Evolutionary conservation across 1,284 basidiomycete species (phyloP).

Genomic region (Leccinum fuscescens): DNA sequence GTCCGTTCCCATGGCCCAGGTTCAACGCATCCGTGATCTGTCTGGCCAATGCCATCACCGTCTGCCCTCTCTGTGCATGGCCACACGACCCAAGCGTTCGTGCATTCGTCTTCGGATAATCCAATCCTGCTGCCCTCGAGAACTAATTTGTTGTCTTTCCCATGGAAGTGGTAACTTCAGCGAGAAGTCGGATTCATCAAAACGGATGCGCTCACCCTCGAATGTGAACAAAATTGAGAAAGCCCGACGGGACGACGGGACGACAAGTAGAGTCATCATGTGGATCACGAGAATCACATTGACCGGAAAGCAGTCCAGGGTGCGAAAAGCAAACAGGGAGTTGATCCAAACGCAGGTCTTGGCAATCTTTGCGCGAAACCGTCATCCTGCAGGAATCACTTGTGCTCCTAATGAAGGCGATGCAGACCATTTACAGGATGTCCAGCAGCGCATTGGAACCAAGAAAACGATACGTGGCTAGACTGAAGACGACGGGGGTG

Average conservation of each 20-base stretch:
- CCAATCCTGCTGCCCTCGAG: conserved; percentile 28
- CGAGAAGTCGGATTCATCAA: conserved; percentile 9
- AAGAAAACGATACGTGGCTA: conserved; percentile 19
- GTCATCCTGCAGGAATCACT: conserved; percentile 2
- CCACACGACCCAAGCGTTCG: conserved; percentile 8
- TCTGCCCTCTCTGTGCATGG: conserved; percentile 25
- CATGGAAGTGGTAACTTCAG: conserved; percentile 24
- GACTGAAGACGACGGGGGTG: conserved; percentile 25
- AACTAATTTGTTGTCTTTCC: conserved; percentile 33
- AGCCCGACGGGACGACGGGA: neutral
- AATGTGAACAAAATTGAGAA: conserved; percentile 15
- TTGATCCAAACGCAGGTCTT: conserved; percentile 28
- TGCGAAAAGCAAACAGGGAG: conserved; percentile 16
- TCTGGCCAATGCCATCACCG: conserved; percentile 8
- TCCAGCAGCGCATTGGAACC: conserved; percentile 17
- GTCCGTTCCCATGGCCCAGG: conserved; percentile 21
- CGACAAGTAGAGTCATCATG: conserved; percentile 1
- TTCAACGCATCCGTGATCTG: conserved; percentile 9
- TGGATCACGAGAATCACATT: conserved; percentile 6
- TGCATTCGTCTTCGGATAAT: conserved; percentile 10
- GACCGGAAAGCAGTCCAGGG: conserved; percentile 16
- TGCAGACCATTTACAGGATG: conserved; percentile 18
- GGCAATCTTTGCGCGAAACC: conserved; percentile 11
- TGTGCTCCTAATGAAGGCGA: conserved; percentile 7
- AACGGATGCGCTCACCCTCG: conserved; percentile 6